Evolutionary conservation across 257 asterid species (phyloP).

Genomic region (Nicotiana benthamiana): DNA sequence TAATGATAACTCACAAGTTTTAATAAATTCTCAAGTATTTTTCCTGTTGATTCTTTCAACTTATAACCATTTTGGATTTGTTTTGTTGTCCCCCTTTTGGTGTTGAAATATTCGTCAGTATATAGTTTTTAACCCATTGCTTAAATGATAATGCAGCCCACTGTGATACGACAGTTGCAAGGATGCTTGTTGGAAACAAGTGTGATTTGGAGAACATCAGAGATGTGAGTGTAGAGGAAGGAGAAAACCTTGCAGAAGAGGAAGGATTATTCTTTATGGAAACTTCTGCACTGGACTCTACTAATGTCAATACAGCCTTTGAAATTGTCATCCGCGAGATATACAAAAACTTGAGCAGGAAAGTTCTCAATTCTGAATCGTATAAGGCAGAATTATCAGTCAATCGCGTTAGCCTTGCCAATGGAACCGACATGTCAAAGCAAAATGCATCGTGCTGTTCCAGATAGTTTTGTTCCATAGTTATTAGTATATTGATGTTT

Average conservation of each 20-base stretch:
- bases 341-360: conserved; percentile 52
- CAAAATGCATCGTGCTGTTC: conserved; percentile 58
- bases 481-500: neutral
- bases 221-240: conserved; percentile 61
- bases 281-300: conserved; percentile 64
- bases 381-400: conserved; percentile 59
- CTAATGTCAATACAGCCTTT: conserved; percentile 52
- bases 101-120: neutral
- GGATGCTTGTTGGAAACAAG: conserved; percentile 67
- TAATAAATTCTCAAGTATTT: neutral
- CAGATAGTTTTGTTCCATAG: conserved; percentile 18
- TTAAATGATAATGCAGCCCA: conserved; percentile 39
- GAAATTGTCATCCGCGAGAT: conserved; percentile 64
- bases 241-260: conserved; percentile 55
- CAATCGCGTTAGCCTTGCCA: conserved; percentile 40
- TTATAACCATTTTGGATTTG: no score
- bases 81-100: neutral
- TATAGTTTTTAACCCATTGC: neutral
- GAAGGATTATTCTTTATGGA: conserved; percentile 60
- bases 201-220: conserved; percentile 57
- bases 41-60: no score
- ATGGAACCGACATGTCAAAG: conserved; percentile 47
- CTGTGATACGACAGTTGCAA: conserved; percentile 57
- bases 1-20: neutral
- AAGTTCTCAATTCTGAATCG: conserved; percentile 51